Percentiles rank a stretch among this genome's conserved stretches.
Evolutionary conservation across 1,284 basidiomycete species (phyloP).

Genomic region (Ganoderma sp.): DNA sequence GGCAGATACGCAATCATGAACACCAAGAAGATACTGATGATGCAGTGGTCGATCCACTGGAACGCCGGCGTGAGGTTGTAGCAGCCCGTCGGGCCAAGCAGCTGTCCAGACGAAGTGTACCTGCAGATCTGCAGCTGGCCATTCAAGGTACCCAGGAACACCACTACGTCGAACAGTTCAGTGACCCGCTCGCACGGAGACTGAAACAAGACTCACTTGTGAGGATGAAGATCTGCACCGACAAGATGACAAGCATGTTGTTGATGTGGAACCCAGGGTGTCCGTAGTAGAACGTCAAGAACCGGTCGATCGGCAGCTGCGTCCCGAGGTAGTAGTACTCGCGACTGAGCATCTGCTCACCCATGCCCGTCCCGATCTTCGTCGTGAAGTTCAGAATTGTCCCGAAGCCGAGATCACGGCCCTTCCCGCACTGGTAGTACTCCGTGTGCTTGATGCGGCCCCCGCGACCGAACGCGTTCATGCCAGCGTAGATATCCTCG

Average conservation of each 20-base stretch:
- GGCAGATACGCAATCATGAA: conserved; percentile 96
- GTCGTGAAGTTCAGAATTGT: conserved; percentile 99
- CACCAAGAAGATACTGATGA: conserved; percentile 95
- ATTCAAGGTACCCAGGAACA: conserved; percentile 91
- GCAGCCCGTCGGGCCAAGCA: conserved; percentile 83
- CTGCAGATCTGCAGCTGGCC: conserved; percentile 79
- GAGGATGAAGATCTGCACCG: conserved; percentile 91
- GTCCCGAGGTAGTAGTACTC: conserved; percentile 99
- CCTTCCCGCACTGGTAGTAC: conserved; percentile 99
- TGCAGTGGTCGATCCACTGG: conserved; percentile 92
- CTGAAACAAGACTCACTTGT: conserved; percentile 61
- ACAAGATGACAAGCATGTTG: conserved; percentile 97
- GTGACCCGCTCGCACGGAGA: not conserved
- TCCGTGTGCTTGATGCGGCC: conserved; percentile 99
- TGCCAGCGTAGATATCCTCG: conserved; percentile 99
- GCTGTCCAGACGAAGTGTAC: conserved; percentile 74
- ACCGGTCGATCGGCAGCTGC: conserved; percentile 97
- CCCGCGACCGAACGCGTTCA: conserved; percentile 97
- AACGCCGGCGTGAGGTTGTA: conserved; percentile 91
- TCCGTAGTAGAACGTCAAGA: conserved; percentile 99
- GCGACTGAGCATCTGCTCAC: conserved; percentile 98
- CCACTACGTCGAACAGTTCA: conserved; percentile 56
- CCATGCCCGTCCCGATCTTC: conserved; percentile 99
- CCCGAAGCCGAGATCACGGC: conserved; percentile 98
- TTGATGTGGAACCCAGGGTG: conserved; percentile 99